Evolutionary conservation across 148 eudicot species (phyloP).

Genomic region (Amaranthus palmeri): DNA sequence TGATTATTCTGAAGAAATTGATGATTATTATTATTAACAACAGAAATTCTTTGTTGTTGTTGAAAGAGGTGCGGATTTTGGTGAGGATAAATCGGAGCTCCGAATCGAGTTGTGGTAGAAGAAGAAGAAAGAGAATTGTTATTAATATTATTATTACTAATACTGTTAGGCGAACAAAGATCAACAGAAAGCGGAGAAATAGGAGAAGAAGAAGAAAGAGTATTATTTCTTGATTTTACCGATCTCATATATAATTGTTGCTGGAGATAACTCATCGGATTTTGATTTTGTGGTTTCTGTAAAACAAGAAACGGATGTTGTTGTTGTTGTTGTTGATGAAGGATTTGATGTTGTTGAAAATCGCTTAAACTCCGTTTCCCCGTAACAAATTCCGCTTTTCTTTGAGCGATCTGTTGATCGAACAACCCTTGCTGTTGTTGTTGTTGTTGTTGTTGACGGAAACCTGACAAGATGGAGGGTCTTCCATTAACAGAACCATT

Average conservation of each 20-base stretch:
- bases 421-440: constrained; percentile 21
- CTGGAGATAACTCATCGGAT: constrained; percentile 11
- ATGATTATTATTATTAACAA: constrained; percentile 3
- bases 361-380: constrained; percentile 77
- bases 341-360: constrained; percentile 40
- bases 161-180: constrained; percentile 29
- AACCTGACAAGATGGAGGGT: constrained; percentile 20
- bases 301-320: constrained; percentile 10
- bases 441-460: constrained; percentile 21
- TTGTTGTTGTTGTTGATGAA: constrained; percentile 19
- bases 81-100: constrained; percentile 39
- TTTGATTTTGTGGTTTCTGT: constrained; percentile 21
- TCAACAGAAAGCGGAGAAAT: constrained; percentile 36
- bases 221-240: constrained; percentile 53
- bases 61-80: constrained; percentile 2
- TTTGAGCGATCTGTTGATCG: constrained; percentile 44
- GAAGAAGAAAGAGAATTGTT: constrained; percentile 10
- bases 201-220: constrained; percentile 33
- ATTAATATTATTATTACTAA: constrained; percentile 12
- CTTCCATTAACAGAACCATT: constrained; percentile 22
- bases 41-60: background rate
- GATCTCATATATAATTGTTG: constrained; percentile 39
- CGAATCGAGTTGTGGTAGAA: constrained; percentile 34
- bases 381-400: constrained; percentile 34
- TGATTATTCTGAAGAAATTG: constrained; percentile 11